Evolutionary conservation across 768 basidiomycete genomes (phyloP), one percentile per base, ranked within the genome.

Genomic region (Cystofilobasidium ferigula): DNA sequence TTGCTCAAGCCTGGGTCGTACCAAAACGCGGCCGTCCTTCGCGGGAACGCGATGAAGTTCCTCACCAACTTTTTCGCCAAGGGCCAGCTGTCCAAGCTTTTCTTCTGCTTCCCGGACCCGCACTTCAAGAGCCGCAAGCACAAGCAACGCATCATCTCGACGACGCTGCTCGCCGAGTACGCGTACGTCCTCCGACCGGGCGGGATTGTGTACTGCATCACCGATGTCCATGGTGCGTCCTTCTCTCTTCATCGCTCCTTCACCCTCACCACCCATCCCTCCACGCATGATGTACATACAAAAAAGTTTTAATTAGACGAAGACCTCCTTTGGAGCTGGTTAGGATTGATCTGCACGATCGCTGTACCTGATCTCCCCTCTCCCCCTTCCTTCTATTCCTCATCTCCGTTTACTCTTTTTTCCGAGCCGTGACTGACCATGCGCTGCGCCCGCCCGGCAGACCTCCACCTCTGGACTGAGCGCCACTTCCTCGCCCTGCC

Each of bases 1-100:
- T 79, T 87, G 57, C 70, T 72, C 64, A 64, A 72, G 58, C 71
- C 72, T 0, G 71, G 71, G 57, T 65, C 70, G 71, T 79, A 75
- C 63, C 71, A 76, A 24, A 98, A 98, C 75, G 83, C 95, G 62
- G 91, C 90, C 40, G 84, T 97, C 69, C 87, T 95, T 69, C 86
- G 95, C 58, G 93, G 89, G 18, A 99, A 99, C 75, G 87, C 91
- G 56, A 97, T 97, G 93, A 98, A 98, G 78, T 97, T 98, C 76
- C 81, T 97, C 63, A 88, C 93, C 8, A 98, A 98, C 77, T 97
- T 91, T 77, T 95, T 99, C 76, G 74, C 81, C 28, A 92, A 93
- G 74, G 85, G 85, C 64, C 94, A 94, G 73, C 80, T 99, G 42
- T 86, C 87, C 24, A 85, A 94, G 57, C 81, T 99, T 58, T 99